Conservation (phyloP, 192 early-diverging fungal genomes). For the Coemansia guatemalensis region DNA sequence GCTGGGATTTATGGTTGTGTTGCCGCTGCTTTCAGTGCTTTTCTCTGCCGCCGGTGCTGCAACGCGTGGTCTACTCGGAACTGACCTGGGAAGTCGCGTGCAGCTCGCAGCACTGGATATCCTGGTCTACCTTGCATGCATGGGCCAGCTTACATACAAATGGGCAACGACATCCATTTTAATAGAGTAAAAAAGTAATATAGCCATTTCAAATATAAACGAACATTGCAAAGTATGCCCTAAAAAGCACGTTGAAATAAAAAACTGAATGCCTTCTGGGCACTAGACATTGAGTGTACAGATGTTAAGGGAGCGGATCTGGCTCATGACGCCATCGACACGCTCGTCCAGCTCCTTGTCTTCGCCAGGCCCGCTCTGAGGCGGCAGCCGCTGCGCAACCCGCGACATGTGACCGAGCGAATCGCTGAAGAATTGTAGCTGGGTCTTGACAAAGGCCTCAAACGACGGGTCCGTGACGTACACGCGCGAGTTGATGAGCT, state of each 20-base stretch:
- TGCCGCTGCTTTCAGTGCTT: conserved; percentile 12
- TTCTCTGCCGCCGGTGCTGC: conserved; percentile 1
- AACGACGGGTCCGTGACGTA: conserved; percentile 94
- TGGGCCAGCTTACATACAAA: conserved; percentile 7
- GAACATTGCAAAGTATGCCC: background rate
- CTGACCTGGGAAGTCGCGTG: conserved; percentile 13
- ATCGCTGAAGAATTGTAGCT: conserved; percentile 86
- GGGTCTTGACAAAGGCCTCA: conserved; percentile 92
- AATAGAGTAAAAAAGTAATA: background rate
- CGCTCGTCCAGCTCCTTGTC: conserved; percentile 63
- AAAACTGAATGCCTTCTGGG: conserved; percentile 4
- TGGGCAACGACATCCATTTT: background rate
- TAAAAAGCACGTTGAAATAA: conserved; percentile 1
- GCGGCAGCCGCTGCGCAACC: conserved; percentile 64
- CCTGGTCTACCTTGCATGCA: conserved; percentile 18
- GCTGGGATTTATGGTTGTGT: conserved; percentile 16
- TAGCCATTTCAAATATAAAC: conserved; percentile 2
- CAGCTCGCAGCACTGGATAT: conserved; percentile 21
- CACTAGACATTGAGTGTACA: conserved; percentile 67
- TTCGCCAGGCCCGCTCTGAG: conserved; percentile 54
- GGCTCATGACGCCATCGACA: conserved; percentile 78
- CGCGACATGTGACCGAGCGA: conserved; percentile 73
- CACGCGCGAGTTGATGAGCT: conserved; percentile 83
- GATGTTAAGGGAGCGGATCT: conserved; percentile 89
- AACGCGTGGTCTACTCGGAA: conserved; percentile 16